Base-by-base conservation (phyloP, 2,329 filamentous ascomycete genomes). In the Tolypocladium inflatum region DNA sequence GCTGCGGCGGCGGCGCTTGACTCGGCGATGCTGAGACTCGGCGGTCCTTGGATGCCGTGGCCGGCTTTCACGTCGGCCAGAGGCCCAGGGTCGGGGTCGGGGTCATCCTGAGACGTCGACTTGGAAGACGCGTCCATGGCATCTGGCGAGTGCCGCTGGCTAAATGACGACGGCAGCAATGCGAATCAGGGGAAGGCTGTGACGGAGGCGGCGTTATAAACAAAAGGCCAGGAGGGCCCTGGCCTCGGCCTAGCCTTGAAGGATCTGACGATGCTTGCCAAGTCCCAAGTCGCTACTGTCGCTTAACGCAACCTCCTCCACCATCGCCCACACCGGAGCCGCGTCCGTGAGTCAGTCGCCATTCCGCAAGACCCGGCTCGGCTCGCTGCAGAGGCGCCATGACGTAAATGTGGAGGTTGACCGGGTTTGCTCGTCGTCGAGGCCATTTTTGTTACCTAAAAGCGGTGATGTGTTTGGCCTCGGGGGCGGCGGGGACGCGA, bases 1-100 rank as follows among this genome's bases (percentile, higher is more conserved):
- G 58, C 56, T 2, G 58, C 59, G 2, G 58, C 59, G 1, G 50
- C 58, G 10, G 59, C 55, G 19, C 53, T 43, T 4, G 52, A 17
- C 41, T 41, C 52, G 8, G 11, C 38, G 11, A 54, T 19, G 37
- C 9, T 21, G 30, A 30, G 19, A 37, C 30, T 21, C 9, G 30
- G 19, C 19, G 30, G 30, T 21, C 10, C 33, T 10, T 21, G 48
- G 30, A 52, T 10, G 9, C 48, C 48, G 7, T 10, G 2, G 48
- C 30, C 8, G 48, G 48, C 48, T 19, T 35, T 35, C 30, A 35
- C 9, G 52, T 54, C 21, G 23, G 52, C 52, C 15, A 21, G 37
- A 11, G 10, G 17, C 9, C 39, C 53, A 19, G 53, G 38, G 53
- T 43, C 39, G 17, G 53, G 38, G 53, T 55, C 53, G 13, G 38